Conservation (phyloP, 768 basidiomycete genomes). For the Suillus weaverae region DNA sequence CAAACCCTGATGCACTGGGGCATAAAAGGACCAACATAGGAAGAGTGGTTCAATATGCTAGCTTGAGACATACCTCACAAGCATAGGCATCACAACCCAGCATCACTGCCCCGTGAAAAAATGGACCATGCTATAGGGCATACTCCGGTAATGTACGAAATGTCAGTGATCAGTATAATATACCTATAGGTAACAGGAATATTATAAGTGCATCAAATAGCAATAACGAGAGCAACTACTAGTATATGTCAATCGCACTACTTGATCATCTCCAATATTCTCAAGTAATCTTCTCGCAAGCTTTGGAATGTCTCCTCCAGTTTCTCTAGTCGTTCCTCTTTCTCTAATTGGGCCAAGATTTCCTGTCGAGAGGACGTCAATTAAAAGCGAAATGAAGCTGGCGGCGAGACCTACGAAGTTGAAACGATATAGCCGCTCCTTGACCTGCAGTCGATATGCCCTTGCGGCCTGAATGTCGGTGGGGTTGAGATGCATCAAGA, state of each 20-base stretch:
- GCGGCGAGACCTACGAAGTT: slow-evolving; percentile 70
- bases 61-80: too few relatives aligned
- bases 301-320: slow-evolving; percentile 91
- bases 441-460: slow-evolving; percentile 87
- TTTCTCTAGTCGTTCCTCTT: slow-evolving; percentile 83
- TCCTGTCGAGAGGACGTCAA: slow-evolving; percentile 51
- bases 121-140: too few relatives aligned
- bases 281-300: slow-evolving; percentile 81
- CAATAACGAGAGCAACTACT: neutral
- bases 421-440: slow-evolving; percentile 92
- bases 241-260: neutral
- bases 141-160: too few relatives aligned
- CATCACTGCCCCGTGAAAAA: too few relatives aligned
- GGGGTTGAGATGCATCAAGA: slow-evolving; percentile 68
- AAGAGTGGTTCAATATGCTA: too few relatives aligned
- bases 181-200: neutral
- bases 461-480: slow-evolving; percentile 52
- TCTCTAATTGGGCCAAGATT: slow-evolving; percentile 83
- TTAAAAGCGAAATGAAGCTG: neutral
- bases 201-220: neutral
- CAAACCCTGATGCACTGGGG: too few relatives aligned
- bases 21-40: too few relatives aligned
- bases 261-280: slow-evolving; percentile 63
- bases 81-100: too few relatives aligned
- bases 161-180: too few relatives aligned